Base-by-base conservation (phyloP, 1,284 basidiomycete species). In the Ustilago crameri region DNA sequence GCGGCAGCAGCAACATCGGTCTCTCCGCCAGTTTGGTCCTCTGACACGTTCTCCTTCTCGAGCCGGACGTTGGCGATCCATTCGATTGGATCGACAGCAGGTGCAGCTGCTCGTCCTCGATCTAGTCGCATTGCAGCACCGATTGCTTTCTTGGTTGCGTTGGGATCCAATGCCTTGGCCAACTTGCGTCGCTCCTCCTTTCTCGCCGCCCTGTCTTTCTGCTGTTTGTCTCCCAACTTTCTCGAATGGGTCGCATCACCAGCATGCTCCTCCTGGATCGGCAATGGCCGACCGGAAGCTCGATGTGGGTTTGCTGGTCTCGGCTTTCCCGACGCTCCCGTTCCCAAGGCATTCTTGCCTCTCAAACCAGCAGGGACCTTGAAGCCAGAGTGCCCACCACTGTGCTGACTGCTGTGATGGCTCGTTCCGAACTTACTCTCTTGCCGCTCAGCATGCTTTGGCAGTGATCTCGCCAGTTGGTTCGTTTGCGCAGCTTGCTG, bases 1-100 rank as follows among this genome's bases (percentile, higher is more conserved):
- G 30, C n/a, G n/a, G n/a, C 7, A 30, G 30, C 30, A 30, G 30
- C 30, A 12, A 30, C 30, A 12, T 30, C 30, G 30, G 30, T 47
- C 44, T 60, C 56, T 9, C 50, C 57, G 22, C 57, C 63, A 0
- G 53, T 45, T 20, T 60, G 52, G 10, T 60, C 64, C 20, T 67
- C 63, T 12, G 56, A 56, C 0, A 51, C 30, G 24, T 50, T 41
- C n/a, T 76, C 61, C 42, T 75, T 70, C 30, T 72, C 67, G 30
- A 77, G 54, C 1, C 72, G 55, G 24, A 75, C 74, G 27, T 77
- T 72, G 37, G 74, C 62, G 32, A 79, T 77, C 75, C 72, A 76
- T 15, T 69, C 73, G 26, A 77, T 57, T 14, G 76, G 68, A 20
- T 78, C 76, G 8, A 73, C 64, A 2, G 60, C 60, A 2, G 69